These are phyloP conservation scores for Fusarium haematococcum DNA, from an alignment of 2,329 filamentous ascomycete species.

Conservation along the genomic window DNA sequence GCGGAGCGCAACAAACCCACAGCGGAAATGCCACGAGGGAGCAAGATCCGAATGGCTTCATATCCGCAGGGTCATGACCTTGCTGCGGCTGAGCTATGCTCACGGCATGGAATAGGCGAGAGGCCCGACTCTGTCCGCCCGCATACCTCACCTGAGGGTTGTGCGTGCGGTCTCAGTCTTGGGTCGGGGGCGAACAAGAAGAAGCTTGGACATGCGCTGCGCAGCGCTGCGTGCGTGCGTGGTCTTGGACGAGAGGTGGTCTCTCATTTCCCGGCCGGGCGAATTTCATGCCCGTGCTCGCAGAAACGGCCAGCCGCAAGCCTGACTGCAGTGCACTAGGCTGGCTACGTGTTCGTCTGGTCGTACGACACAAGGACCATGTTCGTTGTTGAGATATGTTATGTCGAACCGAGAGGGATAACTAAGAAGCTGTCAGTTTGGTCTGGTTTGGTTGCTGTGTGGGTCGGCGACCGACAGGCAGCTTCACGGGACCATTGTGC, in stretches of 20 bases:
- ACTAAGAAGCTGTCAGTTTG: slow-evolving; percentile 5
- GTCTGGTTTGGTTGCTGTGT: not conserved
- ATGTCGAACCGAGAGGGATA: slow-evolving; percentile 7
- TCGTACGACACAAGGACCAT: slow-evolving; percentile 31
- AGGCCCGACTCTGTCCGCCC: slow-evolving; percentile 23
- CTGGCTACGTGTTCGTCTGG: slow-evolving; percentile 35
- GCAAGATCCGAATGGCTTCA: slow-evolving; percentile 8
- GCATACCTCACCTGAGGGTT: slow-evolving; percentile 27
- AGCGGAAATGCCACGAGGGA: slow-evolving; percentile 2
- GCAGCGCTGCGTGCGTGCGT: not conserved
- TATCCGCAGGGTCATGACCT: not conserved
- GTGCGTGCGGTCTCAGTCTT: slow-evolving; percentile 8
- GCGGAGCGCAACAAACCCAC: slow-evolving; percentile 4
- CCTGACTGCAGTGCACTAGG: slow-evolving; percentile 15
- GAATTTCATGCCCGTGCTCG: slow-evolving; percentile 36
- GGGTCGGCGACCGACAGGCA: slow-evolving; percentile 1
- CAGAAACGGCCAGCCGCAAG: slow-evolving; percentile 23
- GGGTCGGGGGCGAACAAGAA: not conserved
- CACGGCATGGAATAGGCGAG: slow-evolving; percentile 10
- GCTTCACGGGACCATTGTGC: not conserved
- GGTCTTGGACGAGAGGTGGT: not conserved
- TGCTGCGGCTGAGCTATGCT: not conserved
- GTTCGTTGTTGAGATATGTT: slow-evolving; percentile 13
- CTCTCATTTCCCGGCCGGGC: slow-evolving; percentile 39
- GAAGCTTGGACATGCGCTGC: slow-evolving; percentile 37